Evolutionary conservation across 83 land plant species (phyloP).

Genomic region (Isoetes engelmannii): DNA sequence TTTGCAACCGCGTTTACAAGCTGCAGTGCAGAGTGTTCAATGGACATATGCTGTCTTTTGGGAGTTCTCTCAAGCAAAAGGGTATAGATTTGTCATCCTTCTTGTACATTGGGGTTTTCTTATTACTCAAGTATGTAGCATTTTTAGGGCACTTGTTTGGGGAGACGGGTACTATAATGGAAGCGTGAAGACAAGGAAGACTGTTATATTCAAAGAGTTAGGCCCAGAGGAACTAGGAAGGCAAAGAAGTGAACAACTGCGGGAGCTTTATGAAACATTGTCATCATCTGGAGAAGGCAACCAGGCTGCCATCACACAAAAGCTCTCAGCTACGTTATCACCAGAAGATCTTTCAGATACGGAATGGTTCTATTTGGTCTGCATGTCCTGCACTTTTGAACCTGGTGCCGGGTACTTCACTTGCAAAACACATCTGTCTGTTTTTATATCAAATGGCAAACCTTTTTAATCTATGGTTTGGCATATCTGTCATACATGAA

Average conservation of each 20-base stretch:
- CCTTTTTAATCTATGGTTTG: conserved; percentile 1
- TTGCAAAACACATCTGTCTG: background rate
- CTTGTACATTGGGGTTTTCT: background rate
- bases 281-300: conserved; percentile 42
- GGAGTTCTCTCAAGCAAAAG: conserved; percentile 50
- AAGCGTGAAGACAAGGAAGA: conserved; percentile 73
- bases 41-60: conserved; percentile 82
- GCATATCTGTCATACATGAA: background rate
- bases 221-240: conserved; percentile 58
- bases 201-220: conserved; percentile 60
- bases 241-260: conserved; percentile 69
- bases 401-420: conserved; percentile 51
- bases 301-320: conserved; percentile 30
- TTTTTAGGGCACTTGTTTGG: conserved; percentile 58
- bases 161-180: conserved; percentile 85
- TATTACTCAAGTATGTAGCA: background rate
- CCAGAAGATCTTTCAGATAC: conserved; percentile 74
- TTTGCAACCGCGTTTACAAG: conserved; percentile 46
- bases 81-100: conserved; percentile 20
- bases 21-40: conserved; percentile 61
- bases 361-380: conserved; percentile 74
- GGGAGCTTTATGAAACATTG: conserved; percentile 66
- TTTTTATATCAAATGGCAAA: background rate
- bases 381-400: conserved; percentile 62
- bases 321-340: conserved; percentile 53